Evolutionary conservation across 2,329 filamentous ascomycete species (phyloP), one percentile per base, ranked within the genome.

Genomic region (Curvularia hawaiiensis): DNA sequence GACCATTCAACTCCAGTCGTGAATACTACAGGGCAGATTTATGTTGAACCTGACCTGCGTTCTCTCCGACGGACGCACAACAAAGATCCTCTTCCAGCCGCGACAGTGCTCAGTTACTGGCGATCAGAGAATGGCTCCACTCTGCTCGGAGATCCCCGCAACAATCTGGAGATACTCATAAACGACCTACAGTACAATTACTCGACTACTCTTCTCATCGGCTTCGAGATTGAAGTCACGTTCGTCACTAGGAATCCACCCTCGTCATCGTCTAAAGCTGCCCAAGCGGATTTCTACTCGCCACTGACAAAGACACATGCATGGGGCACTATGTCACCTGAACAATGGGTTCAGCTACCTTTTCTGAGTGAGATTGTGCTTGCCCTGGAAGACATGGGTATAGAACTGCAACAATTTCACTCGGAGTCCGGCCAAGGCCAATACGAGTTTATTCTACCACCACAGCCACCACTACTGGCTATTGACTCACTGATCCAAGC

Each of bases 211-310:
- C 85, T 92, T 47, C 79, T 88, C 0, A 75, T 92, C 16, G 92
- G 91, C 0, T 96, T 95, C 63, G 92, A 96, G 74, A 86, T 96
- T 40, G 91, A 96, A 74, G 85, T 95, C 10, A 82, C 90, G 1
- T 87, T 96, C 62, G 79, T 94, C 62, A 81, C 82, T 40, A 81
- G 82, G 20, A 67, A 75, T 33, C 24, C 65, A 69, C 8, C 65
- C 18, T 54, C 52, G 10, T 12, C 47, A 35, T 43, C 55, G 14
- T 58, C 57, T 43, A 61, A 65, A 75, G 52, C 63, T 79, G 33
- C 43, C 28, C 44, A 52, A 16, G 26, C 46, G 11, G 77, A 67
- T 16, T 57, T 64, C 40, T 74, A 77, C 8, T 68, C 76, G 1
- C 80, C 89, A 0, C 71, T 82, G n/a, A 83, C 83, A 8, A 80